Percentiles rank a stretch among this genome's conserved stretches.
These are phyloP conservation scores for Plasmopara viticola DNA, from an alignment of 352 stramenopile genomes.

Conservation along the genomic window DNA sequence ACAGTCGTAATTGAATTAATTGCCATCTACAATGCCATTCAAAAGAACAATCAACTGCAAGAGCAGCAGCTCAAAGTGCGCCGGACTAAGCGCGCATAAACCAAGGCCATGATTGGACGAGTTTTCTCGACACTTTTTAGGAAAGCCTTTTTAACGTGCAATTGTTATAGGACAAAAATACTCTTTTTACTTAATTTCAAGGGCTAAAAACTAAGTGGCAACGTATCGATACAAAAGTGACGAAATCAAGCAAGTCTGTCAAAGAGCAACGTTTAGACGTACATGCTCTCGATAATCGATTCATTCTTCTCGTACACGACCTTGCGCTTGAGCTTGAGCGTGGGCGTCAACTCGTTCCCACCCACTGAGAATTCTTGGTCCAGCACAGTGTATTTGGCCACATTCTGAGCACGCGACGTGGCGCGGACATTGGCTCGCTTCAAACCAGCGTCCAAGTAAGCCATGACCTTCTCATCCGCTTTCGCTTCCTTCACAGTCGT, in stretches of 20 bases:
- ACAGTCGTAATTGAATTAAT: slow-evolving; percentile 68
- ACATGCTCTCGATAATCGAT: slow-evolving; percentile 85
- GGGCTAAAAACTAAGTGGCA: too few species aligned
- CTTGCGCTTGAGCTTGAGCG: slow-evolving; percentile 94
- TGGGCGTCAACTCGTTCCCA: slow-evolving; percentile 92
- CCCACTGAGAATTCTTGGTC: slow-evolving; percentile 88
- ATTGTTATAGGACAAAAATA: too few species aligned
- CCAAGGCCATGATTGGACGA: neutral
- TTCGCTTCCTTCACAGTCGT: slow-evolving; percentile 69
- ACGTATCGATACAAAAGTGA: too few species aligned
- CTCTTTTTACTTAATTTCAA: too few species aligned
- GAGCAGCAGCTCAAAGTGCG: slow-evolving; percentile 39
- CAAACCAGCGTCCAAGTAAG: slow-evolving; percentile 62
- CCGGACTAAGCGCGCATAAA: slow-evolving; percentile 36
- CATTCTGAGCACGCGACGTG: slow-evolving; percentile 77
- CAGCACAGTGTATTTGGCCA: slow-evolving; percentile 85
- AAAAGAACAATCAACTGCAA: slow-evolving; percentile 66
- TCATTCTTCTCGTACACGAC: slow-evolving; percentile 90
- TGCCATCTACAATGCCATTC: slow-evolving; percentile 69
- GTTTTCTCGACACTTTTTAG: too few species aligned
- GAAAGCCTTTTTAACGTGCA: too few species aligned
- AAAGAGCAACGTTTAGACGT: slow-evolving; percentile 40
- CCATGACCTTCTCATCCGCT: slow-evolving; percentile 67
- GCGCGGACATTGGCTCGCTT: slow-evolving; percentile 71
- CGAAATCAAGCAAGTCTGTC: too few species aligned